A percentile compares a stretch with the other conserved stretches of the same genome.
Evolutionary conservation across 2,329 filamentous ascomycete genomes (phyloP).

Genomic region (Colletotrichum sp.): DNA sequence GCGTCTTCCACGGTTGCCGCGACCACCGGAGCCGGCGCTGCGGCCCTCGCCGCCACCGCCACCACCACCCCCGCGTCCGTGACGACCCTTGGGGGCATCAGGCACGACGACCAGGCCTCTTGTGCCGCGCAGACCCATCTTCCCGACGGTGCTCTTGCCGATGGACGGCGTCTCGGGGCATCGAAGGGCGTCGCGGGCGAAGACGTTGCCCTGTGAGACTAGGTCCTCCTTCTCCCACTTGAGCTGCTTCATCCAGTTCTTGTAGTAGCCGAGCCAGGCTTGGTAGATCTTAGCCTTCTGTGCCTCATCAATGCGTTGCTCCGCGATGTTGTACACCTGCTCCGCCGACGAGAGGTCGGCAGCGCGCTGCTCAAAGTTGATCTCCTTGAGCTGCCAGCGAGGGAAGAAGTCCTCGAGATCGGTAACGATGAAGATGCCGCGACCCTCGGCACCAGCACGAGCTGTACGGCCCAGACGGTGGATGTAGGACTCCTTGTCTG

Average conservation of each 20-base stretch:
- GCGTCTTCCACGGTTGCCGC: conserved; percentile 5
- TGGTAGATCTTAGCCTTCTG: conserved; percentile 56
- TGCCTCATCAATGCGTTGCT: conserved; percentile 45
- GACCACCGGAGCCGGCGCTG: conserved; percentile 1
- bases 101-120: conserved; percentile 52
- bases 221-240: conserved; percentile 47
- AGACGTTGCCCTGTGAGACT: conserved; percentile 56
- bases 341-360: conserved; percentile 47
- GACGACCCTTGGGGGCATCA: conserved; percentile 38
- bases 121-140: conserved; percentile 63
- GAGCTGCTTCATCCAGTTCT: conserved; percentile 50
- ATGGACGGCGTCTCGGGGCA: conserved; percentile 51
- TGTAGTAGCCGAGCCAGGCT: conserved; percentile 63
- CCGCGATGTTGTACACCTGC: conserved; percentile 43
- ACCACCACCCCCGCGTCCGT: conserved; percentile 26
- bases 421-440: conserved; percentile 65
- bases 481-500: conserved; percentile 67
- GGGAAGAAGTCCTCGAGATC: conserved; percentile 56
- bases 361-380: conserved; percentile 53
- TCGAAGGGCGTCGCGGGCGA: conserved; percentile 52
- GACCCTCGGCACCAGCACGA: conserved; percentile 67
- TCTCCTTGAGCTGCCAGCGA: conserved; percentile 54
- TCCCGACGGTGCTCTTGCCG: conserved; percentile 51
- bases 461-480: conserved; percentile 72
- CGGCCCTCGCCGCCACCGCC: conserved; percentile 22